Percentiles rank a stretch among this genome's conserved stretches.
These are phyloP conservation scores for Phytomonas serpens DNA, from an alignment of 208 protist genomes.

Conservation along the genomic window DNA sequence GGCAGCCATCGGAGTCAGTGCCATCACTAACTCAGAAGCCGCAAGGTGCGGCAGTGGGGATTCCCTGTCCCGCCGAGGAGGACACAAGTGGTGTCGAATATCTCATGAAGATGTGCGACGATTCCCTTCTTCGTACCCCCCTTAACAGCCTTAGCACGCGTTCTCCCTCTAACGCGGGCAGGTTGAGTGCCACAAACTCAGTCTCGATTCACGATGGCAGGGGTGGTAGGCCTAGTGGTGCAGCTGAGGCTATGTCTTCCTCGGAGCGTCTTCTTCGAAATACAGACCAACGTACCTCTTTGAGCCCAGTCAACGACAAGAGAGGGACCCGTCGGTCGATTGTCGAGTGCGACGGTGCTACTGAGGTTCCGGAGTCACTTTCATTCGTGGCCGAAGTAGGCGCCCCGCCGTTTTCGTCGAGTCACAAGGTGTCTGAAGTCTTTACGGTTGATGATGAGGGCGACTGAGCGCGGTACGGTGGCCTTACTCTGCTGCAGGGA, in stretches of 20 bases:
- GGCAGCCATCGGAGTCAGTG: background rate
- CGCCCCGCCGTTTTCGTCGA: background rate
- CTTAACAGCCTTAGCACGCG: constrained; percentile 19
- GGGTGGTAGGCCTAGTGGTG: background rate
- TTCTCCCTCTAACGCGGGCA: background rate
- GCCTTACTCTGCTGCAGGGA: background rate
- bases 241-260: constrained; percentile 14
- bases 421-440: constrained; percentile 15
- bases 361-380: background rate
- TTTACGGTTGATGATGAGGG: constrained; percentile 22
- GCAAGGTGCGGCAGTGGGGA: background rate
- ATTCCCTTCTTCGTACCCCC: constrained; percentile 38
- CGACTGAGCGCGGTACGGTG: constrained; percentile 11
- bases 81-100: constrained; percentile 42
- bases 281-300: background rate
- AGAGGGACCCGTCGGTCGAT: background rate
- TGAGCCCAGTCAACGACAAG: background rate
- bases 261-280: constrained; percentile 18
- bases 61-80: background rate
- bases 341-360: background rate
- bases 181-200: background rate
- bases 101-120: constrained; percentile 59
- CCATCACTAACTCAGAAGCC: background rate
- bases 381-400: background rate
- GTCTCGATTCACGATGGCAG: background rate